Conservation (phyloP, 148 eudicot species). For the Vaccinium darrowii region DNA sequence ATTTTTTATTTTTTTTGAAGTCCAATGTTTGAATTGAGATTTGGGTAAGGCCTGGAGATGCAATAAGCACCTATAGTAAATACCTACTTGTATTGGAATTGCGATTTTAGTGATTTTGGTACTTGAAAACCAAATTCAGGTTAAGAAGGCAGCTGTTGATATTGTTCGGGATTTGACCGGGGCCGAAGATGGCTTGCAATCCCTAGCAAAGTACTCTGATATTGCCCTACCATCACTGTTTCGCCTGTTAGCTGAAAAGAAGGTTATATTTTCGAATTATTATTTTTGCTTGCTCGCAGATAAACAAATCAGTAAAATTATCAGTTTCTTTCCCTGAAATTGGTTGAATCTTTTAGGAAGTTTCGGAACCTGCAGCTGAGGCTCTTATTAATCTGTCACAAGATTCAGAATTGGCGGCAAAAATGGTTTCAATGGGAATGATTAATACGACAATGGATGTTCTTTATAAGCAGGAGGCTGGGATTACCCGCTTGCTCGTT, state of each 20-base stretch:
- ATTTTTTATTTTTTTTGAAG: not conserved
- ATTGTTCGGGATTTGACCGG: constrained; percentile 93
- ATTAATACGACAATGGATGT: constrained; percentile 57
- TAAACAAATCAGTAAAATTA: not conserved
- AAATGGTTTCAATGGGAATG: constrained; percentile 76
- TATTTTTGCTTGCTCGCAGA: not conserved
- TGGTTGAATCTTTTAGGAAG: constrained; percentile 52
- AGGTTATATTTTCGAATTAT: constrained; percentile 40
- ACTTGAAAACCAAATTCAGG: constrained; percentile 33
- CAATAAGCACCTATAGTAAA: not conserved
- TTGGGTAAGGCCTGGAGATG: not conserved
- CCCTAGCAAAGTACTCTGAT: constrained; percentile 59
- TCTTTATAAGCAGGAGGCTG: constrained; percentile 61
- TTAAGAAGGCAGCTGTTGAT: constrained; percentile 82
- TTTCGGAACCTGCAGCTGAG: constrained; percentile 89
- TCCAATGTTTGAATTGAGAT: not conserved
- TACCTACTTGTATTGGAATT: not conserved
- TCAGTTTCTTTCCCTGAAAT: not conserved
- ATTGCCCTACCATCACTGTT: constrained; percentile 50
- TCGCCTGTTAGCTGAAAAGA: constrained; percentile 62
- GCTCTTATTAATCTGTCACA: constrained; percentile 88
- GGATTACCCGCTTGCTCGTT: constrained; percentile 55
- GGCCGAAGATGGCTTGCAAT: constrained; percentile 73
- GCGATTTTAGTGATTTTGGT: not conserved
- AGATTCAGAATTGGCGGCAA: constrained; percentile 58